phyloP scores from a whole-genome alignment of 495 filamentous ascomycete genomes.

The Aspergillus nidulans region DNA sequence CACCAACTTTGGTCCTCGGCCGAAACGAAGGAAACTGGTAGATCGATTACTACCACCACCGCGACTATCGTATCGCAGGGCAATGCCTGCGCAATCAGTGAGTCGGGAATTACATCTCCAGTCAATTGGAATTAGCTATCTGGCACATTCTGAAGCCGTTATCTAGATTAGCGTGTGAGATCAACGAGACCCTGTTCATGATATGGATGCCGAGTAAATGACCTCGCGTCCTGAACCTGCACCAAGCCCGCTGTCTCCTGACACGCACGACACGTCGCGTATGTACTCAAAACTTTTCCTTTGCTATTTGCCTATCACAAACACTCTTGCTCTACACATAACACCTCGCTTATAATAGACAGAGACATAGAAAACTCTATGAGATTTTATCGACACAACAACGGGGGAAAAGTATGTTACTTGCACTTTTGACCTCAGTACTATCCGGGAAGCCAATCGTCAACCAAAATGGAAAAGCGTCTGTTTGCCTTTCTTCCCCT shows the following conservation, averaged over 20 bases:
- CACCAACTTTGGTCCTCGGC: conserved; percentile 20
- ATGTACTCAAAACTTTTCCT: neutral
- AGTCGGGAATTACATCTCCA: conserved; percentile 79
- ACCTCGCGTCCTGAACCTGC: too few relatives aligned
- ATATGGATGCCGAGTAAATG: too few relatives aligned
- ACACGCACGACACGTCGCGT: too few relatives aligned
- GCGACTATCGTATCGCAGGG: conserved; percentile 68
- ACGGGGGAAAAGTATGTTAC: neutral
- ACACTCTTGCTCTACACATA: neutral
- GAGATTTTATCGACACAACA: neutral
- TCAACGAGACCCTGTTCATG: conserved; percentile 69
- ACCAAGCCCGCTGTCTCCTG: too few relatives aligned
- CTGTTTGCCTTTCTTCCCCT: conserved; percentile 78
- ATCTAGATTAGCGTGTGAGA: conserved; percentile 79
- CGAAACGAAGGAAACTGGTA: conserved; percentile 42
- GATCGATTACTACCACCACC: conserved; percentile 54
- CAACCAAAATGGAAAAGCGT: conserved; percentile 58
- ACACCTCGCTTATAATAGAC: conserved; percentile 2
- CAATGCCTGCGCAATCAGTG: conserved; percentile 85
- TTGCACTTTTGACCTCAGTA: neutral
- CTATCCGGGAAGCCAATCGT: neutral
- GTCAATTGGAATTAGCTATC: conserved; percentile 78
- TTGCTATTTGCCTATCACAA: neutral
- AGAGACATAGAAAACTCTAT: neutral
- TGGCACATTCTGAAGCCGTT: conserved; percentile 78